phyloP scores from a whole-genome alignment of 108 stramenopile species.

The Fistulifera solaris region DNA sequence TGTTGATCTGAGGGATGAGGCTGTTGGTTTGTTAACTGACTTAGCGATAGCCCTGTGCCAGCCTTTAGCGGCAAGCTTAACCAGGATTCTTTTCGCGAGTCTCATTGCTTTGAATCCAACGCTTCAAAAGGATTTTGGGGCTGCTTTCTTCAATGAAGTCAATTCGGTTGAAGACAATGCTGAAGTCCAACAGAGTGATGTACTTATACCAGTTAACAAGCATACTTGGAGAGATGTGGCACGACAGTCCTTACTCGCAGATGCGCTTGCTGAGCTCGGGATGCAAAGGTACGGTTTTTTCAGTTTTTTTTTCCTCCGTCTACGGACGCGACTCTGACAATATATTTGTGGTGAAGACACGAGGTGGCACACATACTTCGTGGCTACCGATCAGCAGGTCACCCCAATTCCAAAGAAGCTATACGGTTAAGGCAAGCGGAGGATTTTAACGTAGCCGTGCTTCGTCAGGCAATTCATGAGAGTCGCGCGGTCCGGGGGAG shows the following conservation, averaged over 20 bases:
- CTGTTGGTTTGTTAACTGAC: constrained; percentile 37
- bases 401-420: constrained; percentile 85
- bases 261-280: constrained; percentile 73
- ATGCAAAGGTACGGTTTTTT: constrained; percentile 20
- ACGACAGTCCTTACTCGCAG: constrained; percentile 51
- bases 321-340: too few species aligned
- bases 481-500: not conserved
- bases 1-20: constrained; percentile 24
- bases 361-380: constrained; percentile 64
- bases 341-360: constrained; percentile 2
- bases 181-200: constrained; percentile 15
- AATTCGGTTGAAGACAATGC: constrained; percentile 25
- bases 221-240: constrained; percentile 84
- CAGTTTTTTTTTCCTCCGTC: too few species aligned
- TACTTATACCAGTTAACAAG: constrained; percentile 63
- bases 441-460: constrained; percentile 49
- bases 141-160: constrained; percentile 49
- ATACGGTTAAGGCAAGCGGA: constrained; percentile 60
- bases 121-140: constrained; percentile 49
- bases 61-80: constrained; percentile 46
- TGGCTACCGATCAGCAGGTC: constrained; percentile 74
- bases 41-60: constrained; percentile 68
- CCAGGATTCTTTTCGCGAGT: constrained; percentile 57
- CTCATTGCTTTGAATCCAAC: constrained; percentile 46
- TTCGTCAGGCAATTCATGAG: constrained; percentile 35